Evolutionary conservation across 2,329 filamentous ascomycete genomes (phyloP).

Genomic region (Aspergillus latus): DNA sequence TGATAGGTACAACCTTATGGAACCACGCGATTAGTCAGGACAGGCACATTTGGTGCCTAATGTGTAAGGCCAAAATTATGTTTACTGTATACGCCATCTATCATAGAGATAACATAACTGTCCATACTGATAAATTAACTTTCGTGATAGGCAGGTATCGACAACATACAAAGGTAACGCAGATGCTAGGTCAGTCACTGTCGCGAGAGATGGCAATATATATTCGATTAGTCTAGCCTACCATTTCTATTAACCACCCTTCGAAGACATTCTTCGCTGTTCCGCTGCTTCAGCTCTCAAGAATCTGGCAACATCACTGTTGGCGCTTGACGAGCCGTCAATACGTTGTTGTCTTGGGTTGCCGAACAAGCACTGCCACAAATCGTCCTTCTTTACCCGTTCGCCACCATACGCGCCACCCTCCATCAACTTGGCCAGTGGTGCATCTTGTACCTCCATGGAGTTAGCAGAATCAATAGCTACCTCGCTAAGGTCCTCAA

Average conservation of each 20-base stretch:
- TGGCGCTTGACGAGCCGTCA: constrained; percentile 26
- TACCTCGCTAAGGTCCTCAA: constrained; percentile 53
- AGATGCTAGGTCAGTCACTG: background rate
- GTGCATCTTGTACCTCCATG: constrained; percentile 73
- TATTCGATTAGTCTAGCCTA: background rate
- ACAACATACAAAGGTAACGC: background rate
- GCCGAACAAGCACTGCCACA: constrained; percentile 89
- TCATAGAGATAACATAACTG: background rate
- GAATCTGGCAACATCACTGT: constrained; percentile 50
- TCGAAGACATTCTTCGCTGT: constrained; percentile 30
- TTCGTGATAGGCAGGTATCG: background rate
- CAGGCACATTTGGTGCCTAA: background rate
- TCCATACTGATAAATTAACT: background rate
- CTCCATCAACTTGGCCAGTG: constrained; percentile 68
- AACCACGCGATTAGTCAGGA: constrained; percentile 22
- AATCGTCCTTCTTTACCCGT: constrained; percentile 71
- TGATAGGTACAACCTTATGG: background rate
- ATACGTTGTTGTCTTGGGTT: constrained; percentile 36
- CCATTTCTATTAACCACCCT: background rate
- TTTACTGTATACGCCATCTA: too few species aligned
- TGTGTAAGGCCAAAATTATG: background rate
- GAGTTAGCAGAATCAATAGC: constrained; percentile 82
- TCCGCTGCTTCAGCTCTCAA: constrained; percentile 59
- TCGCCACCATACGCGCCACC: constrained; percentile 73
- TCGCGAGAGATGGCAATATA: background rate